phyloP scores from a whole-genome alignment of 352 stramenopile genomes.

The Pythium oligandrum region DNA sequence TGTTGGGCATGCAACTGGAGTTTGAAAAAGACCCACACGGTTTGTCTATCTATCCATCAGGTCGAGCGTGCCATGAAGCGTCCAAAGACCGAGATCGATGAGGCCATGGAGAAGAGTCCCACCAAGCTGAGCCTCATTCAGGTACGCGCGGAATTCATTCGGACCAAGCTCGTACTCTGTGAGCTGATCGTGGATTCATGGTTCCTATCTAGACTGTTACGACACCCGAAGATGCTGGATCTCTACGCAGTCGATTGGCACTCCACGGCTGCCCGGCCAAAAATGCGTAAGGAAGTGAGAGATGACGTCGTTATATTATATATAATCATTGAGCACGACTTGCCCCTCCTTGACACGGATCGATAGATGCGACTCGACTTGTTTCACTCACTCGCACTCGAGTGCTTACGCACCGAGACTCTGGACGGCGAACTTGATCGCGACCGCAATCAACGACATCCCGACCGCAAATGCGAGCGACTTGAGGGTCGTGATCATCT shows the following conservation, averaged over 20 bases:
- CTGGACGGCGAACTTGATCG: conserved; percentile 5
- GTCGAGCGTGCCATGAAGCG: conserved; percentile 73
- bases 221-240: background rate
- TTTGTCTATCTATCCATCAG: conserved; percentile 14
- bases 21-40: too few relatives aligned
- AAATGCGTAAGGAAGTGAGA: conserved; percentile 15
- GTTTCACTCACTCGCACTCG: background rate
- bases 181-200: too few relatives aligned
- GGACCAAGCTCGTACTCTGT: too few relatives aligned
- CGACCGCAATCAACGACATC: conserved; percentile 20
- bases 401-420: too few relatives aligned
- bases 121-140: conserved; percentile 23
- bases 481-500: conserved; percentile 24
- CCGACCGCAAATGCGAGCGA: conserved; percentile 24
- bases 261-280: background rate
- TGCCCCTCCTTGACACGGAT: too few relatives aligned
- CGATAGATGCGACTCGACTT: background rate
- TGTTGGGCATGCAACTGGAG: too few relatives aligned
- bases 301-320: background rate
- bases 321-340: too few relatives aligned
- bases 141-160: too few relatives aligned
- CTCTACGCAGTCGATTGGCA: background rate
- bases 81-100: conserved; percentile 63
- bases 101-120: conserved; percentile 71
- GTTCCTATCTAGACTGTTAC: too few relatives aligned